A percentile compares a stretch with the other conserved stretches of the same genome.
Evolutionary conservation across 1,284 basidiomycete species (phyloP).

Genomic region (Cutaneotrichosporon mucoides): DNA sequence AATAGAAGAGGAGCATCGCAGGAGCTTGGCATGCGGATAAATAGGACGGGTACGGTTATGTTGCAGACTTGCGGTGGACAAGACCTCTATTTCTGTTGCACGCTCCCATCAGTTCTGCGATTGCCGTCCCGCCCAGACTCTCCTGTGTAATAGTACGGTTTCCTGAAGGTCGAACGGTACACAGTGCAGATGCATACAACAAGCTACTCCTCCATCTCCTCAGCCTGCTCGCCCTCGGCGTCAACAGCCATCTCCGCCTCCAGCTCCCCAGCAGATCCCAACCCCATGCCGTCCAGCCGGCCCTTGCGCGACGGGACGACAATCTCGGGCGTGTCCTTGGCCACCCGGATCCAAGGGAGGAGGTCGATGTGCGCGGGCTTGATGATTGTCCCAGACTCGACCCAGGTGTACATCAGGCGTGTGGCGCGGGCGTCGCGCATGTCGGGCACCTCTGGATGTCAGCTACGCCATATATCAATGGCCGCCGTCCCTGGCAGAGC

Average conservation of each 20-base stretch:
- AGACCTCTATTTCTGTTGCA: too few relatives aligned
- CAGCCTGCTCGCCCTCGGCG: not conserved
- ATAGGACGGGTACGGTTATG: too few relatives aligned
- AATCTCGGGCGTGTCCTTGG: slow-evolving; percentile 24
- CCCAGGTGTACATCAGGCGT: slow-evolving; percentile 69
- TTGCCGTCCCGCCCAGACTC: too few relatives aligned
- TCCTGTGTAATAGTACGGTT: too few relatives aligned
- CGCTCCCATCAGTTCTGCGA: too few relatives aligned
- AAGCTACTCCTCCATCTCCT: slow-evolving; percentile 1
- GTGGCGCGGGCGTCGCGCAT: slow-evolving; percentile 70
- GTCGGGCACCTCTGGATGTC: slow-evolving; percentile 68
- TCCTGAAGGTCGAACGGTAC: too few relatives aligned
- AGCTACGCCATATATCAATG: not conserved
- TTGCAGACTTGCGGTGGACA: too few relatives aligned
- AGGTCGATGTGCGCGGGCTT: slow-evolving; percentile 64
- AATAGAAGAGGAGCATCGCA: too few relatives aligned
- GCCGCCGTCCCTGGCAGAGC: too few relatives aligned
- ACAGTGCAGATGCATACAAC: too few relatives aligned
- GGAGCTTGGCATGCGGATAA: too few relatives aligned
- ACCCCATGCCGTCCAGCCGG: slow-evolving; percentile 33
- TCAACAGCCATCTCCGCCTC: not conserved
- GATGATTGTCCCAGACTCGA: slow-evolving; percentile 58
- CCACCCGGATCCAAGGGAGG: slow-evolving; percentile 39
- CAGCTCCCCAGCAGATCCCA: slow-evolving; percentile 10
- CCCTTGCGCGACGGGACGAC: slow-evolving; percentile 31